Evolutionary conservation across 495 filamentous ascomycete genomes (phyloP).

Genomic region (Ramalina peruviana): DNA sequence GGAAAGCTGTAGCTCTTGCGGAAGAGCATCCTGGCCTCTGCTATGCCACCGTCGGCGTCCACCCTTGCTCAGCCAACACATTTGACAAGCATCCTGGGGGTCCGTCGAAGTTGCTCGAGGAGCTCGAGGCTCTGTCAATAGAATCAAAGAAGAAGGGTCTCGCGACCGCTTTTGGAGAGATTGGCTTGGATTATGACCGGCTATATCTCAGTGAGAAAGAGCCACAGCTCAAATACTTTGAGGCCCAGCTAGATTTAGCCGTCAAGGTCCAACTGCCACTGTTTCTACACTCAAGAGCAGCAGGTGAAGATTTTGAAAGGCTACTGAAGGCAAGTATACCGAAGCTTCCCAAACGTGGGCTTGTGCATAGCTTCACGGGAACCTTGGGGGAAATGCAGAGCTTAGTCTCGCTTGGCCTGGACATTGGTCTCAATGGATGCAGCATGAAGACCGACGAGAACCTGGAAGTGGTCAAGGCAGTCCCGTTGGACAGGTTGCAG

Average conservation of each 20-base stretch:
- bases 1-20: constrained; percentile 59
- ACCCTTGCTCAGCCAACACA: constrained; percentile 67
- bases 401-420: constrained; percentile 59
- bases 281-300: constrained; percentile 81
- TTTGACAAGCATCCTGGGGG: constrained; percentile 47
- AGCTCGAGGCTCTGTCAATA: constrained; percentile 44
- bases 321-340: constrained; percentile 39
- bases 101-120: constrained; percentile 41
- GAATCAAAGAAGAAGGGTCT: constrained; percentile 32
- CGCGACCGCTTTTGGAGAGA: constrained; percentile 79
- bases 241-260: constrained; percentile 63
- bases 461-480: constrained; percentile 59
- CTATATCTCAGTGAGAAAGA: constrained; percentile 63
- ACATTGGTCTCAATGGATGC: constrained; percentile 84
- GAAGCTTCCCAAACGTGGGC: constrained; percentile 51
- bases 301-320: constrained; percentile 64
- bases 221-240: constrained; percentile 73
- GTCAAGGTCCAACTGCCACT: constrained; percentile 66
- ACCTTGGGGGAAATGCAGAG: constrained; percentile 67
- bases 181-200: constrained; percentile 92
- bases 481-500: constrained; percentile 63
- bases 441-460: constrained; percentile 88
- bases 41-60: constrained; percentile 82
- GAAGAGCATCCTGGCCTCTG: constrained; percentile 61
- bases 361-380: constrained; percentile 88